These are phyloP conservation scores for Periconia macrospinosa DNA, from an alignment of 2,329 filamentous ascomycete species.

Conservation along the genomic window DNA sequence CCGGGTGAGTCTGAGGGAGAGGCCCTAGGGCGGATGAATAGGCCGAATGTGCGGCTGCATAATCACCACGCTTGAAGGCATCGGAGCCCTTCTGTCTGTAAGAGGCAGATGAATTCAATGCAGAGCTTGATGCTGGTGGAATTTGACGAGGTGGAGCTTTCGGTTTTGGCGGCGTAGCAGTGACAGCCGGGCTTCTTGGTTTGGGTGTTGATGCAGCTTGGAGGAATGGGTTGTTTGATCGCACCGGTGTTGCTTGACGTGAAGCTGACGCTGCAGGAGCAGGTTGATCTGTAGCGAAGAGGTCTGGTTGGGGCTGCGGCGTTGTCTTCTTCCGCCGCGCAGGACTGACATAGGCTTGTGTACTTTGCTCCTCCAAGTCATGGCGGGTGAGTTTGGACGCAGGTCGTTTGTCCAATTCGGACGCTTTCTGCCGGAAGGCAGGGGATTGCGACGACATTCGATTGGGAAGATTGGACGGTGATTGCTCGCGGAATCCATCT, in stretches of 20 bases:
- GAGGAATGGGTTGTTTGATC: slow-evolving; percentile 45
- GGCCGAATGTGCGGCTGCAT: slow-evolving; percentile 77
- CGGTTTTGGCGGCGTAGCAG: slow-evolving; percentile 47
- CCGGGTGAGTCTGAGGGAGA: slow-evolving; percentile 76
- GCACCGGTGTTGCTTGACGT: slow-evolving; percentile 36
- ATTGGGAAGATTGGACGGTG: slow-evolving; percentile 34
- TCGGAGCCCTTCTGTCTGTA: slow-evolving; percentile 80
- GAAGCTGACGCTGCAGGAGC: slow-evolving; percentile 22
- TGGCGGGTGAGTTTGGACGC: slow-evolving; percentile 70
- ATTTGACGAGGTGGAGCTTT: slow-evolving; percentile 60
- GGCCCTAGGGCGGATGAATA: slow-evolving; percentile 77
- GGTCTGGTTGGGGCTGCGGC: slow-evolving; percentile 55
- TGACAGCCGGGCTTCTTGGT: slow-evolving; percentile 40
- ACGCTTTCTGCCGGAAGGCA: slow-evolving; percentile 39
- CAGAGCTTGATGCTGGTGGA: slow-evolving; percentile 68
- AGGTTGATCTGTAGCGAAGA: slow-evolving; percentile 54
- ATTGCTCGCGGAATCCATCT: slow-evolving; percentile 9
- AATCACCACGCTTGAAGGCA: slow-evolving; percentile 94
- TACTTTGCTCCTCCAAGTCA: slow-evolving; percentile 75
- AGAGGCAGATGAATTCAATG: slow-evolving; percentile 73
- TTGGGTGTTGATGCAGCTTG: slow-evolving; percentile 28
- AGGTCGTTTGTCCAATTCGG: slow-evolving; percentile 41
- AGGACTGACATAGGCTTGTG: slow-evolving; percentile 85
- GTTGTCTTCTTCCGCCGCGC: slow-evolving; percentile 74
- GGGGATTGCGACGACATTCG: slow-evolving; percentile 45